phyloP scores from a whole-genome alignment of 108 stramenopile species.

The Bacterosira constricta region DNA sequence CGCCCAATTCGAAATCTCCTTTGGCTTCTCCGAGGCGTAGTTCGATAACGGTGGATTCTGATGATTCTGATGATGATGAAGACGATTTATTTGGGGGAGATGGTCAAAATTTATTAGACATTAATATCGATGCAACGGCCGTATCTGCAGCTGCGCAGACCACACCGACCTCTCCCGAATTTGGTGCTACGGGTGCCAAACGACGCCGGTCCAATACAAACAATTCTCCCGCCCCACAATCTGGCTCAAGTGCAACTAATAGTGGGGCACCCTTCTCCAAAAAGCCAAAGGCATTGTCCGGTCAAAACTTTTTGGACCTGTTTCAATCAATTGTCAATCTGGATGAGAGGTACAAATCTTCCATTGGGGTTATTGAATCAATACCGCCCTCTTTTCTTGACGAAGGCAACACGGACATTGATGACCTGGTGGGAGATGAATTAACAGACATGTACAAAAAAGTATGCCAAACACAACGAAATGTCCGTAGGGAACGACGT shows the following conservation, averaged over 20 bases:
- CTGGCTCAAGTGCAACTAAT: background rate
- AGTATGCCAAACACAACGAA: slow-evolving; percentile 39
- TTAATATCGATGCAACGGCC: slow-evolving; percentile 53
- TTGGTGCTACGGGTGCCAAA: slow-evolving; percentile 38
- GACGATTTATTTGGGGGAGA: slow-evolving; percentile 60
- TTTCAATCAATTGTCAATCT: slow-evolving; percentile 35
- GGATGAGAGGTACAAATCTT: slow-evolving; percentile 43
- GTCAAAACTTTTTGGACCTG: slow-evolving; percentile 33
- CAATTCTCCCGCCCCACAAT: slow-evolving; percentile 12
- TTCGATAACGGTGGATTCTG: slow-evolving; percentile 22
- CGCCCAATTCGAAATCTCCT: slow-evolving; percentile 13
- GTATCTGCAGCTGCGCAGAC: slow-evolving; percentile 15
- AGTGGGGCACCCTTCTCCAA: background rate
- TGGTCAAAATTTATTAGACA: slow-evolving; percentile 31
- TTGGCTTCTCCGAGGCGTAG: slow-evolving; percentile 14
- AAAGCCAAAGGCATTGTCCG: slow-evolving; percentile 38
- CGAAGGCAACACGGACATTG: slow-evolving; percentile 12
- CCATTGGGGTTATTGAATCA: slow-evolving; percentile 13
- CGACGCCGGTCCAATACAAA: slow-evolving; percentile 49
- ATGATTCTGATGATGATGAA: slow-evolving; percentile 52
- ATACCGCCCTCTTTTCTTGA: slow-evolving; percentile 38
- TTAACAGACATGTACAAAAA: slow-evolving; percentile 57
- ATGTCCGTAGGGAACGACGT: slow-evolving; percentile 45
- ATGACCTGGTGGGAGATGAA: slow-evolving; percentile 50
- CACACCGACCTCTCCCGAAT: background rate